phyloP scores from a whole-genome alignment of 768 basidiomycete genomes.

The Rhizopogon salebrosus region DNA sequence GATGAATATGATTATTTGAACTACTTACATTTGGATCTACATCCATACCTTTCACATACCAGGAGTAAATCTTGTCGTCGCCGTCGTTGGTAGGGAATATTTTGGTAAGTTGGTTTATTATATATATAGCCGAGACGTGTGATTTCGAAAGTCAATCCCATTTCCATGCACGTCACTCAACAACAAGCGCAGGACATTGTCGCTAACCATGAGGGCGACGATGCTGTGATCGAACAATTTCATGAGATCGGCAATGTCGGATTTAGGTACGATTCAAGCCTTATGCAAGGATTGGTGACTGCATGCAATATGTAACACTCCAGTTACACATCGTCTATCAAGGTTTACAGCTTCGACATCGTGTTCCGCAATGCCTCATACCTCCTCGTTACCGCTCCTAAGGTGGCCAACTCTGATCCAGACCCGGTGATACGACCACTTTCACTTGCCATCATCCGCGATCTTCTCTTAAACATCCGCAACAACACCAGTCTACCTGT shows the following conservation, averaged over 20 bases:
- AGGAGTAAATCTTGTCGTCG: too few species aligned
- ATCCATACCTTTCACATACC: too few species aligned
- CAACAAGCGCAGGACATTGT: slow-evolving; percentile 29
- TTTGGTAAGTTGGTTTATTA: too few species aligned
- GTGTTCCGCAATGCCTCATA: slow-evolving; percentile 12
- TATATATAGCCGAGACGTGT: too few species aligned
- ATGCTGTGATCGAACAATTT: slow-evolving; percentile 12
- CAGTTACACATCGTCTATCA: slow-evolving; percentile 23
- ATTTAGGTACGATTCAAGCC: slow-evolving; percentile 24
- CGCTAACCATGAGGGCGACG: slow-evolving; percentile 15
- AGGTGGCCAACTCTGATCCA: slow-evolving; percentile 7
- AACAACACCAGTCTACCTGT: slow-evolving; percentile 46
- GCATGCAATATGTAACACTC: slow-evolving; percentile 11
- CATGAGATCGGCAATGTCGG: slow-evolving; percentile 19
- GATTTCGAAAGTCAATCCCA: too few species aligned
- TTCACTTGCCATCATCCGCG: slow-evolving; percentile 30
- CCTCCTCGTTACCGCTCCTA: slow-evolving; percentile 16
- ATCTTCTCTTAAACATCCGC: slow-evolving; percentile 38
- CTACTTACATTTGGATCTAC: too few species aligned
- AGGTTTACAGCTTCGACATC: slow-evolving; percentile 24
- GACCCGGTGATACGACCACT: slow-evolving; percentile 9
- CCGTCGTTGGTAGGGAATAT: too few species aligned
- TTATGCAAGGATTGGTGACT: background rate
- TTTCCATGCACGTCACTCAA: slow-evolving; percentile 14
- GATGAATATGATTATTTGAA: too few species aligned